A percentile compares a stretch with the other conserved stretches of the same genome.
phyloP scores from a whole-genome alignment of 2,329 filamentous ascomycete species.

The Colletotrichum sp. region DNA sequence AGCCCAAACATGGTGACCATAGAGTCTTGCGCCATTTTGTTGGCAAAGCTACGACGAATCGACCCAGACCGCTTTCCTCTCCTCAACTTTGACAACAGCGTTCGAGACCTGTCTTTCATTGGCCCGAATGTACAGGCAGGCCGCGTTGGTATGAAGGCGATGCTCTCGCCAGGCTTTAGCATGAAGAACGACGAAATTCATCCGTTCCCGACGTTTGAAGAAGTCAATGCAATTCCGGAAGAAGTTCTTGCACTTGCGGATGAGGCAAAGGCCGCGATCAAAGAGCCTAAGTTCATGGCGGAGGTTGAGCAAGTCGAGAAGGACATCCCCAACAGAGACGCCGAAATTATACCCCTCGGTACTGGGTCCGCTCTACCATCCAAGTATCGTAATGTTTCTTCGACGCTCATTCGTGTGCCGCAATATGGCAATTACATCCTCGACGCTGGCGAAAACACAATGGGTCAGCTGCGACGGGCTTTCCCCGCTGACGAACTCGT shows the following conservation, averaged over 20 bases:
- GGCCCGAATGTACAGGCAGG: slow-evolving; percentile 39
- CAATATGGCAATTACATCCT: slow-evolving; percentile 87
- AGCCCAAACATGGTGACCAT: slow-evolving; percentile 78
- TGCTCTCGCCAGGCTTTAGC: slow-evolving; percentile 50
- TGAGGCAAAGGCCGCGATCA: slow-evolving; percentile 45
- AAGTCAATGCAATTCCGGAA: slow-evolving; percentile 43
- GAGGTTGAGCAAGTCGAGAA: slow-evolving; percentile 57
- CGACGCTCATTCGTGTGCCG: slow-evolving; percentile 83
- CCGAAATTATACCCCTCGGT: slow-evolving; percentile 85
- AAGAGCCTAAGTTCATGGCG: slow-evolving; percentile 48
- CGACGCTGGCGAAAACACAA: slow-evolving; percentile 90
- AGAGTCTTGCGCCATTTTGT: slow-evolving; percentile 67
- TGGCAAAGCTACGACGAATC: slow-evolving; percentile 72
- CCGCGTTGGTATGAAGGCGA: slow-evolving; percentile 47
- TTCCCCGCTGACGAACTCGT: slow-evolving; percentile 68
- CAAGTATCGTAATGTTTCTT: slow-evolving; percentile 94
- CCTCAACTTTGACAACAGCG: slow-evolving; percentile 67
- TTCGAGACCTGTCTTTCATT: slow-evolving; percentile 20
- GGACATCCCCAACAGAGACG: slow-evolving; percentile 75
- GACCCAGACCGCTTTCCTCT: slow-evolving; percentile 76
- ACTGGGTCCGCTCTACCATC: slow-evolving; percentile 91
- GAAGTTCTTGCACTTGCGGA: slow-evolving; percentile 58
- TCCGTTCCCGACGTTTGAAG: slow-evolving; percentile 40
- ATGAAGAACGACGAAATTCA: slow-evolving; percentile 51
- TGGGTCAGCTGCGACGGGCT: slow-evolving; percentile 82